These are phyloP conservation scores for Ophiostoma australiae DNA, from an alignment of 2,329 filamentous ascomycete genomes.

Conservation along the genomic window DNA sequence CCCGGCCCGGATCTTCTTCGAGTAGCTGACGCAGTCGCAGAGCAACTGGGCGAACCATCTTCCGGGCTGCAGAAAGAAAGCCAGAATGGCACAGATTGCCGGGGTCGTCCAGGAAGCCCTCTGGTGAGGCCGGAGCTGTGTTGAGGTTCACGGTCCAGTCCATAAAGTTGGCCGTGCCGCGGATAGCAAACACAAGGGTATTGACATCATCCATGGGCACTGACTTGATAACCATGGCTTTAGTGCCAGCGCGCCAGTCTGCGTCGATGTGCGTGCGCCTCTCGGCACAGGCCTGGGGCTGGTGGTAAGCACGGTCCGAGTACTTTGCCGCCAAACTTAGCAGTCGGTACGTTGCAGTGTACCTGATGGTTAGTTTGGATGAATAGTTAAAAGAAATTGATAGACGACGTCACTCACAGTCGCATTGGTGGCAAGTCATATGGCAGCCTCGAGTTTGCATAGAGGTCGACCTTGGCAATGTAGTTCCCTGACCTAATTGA, in stretches of 20 bases:
- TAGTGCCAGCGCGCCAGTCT: constrained; percentile 69
- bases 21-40: constrained; percentile 63
- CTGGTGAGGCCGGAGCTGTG: constrained; percentile 59
- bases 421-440: constrained; percentile 61
- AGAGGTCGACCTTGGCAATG: constrained; percentile 72
- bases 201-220: constrained; percentile 72
- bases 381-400: neutral
- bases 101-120: constrained; percentile 69
- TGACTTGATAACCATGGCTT: constrained; percentile 80
- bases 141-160: constrained; percentile 85
- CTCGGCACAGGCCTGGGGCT: constrained; percentile 54
- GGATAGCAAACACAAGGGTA: constrained; percentile 77
- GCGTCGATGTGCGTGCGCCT: constrained; percentile 64
- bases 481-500: constrained; percentile 49
- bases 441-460: constrained; percentile 71
- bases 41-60: constrained; percentile 71
- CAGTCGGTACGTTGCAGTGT: constrained; percentile 70
- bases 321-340: constrained; percentile 75
- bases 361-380: constrained; percentile 35
- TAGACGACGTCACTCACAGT: constrained; percentile 42
- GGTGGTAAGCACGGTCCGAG: constrained; percentile 67
- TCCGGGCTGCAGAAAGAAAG: constrained; percentile 69
- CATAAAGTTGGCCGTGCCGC: constrained; percentile 72
- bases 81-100: constrained; percentile 76
- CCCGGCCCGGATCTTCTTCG: constrained; percentile 63